Base-by-base conservation (phyloP, 176 grass and related monocot species). In the Tillandsia fasciculata region DNA sequence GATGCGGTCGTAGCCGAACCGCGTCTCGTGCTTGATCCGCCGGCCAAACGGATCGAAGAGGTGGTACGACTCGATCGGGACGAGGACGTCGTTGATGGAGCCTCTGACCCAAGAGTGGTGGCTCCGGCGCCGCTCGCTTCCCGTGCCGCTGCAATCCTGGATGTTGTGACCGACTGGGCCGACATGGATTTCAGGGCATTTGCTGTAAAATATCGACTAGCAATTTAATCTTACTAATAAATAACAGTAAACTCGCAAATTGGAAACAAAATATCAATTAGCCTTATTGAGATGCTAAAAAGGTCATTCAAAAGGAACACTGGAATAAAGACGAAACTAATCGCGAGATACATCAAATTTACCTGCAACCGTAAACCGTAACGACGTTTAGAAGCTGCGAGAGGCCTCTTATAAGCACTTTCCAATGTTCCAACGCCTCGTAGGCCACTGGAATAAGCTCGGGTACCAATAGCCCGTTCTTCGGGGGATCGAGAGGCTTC, bases 281-380 rank as follows among this genome's bases (percentile, higher is more conserved):
- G 54, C 14, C 14, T 9, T 52, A 18, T 4, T 73, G 67, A 73
- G 18, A 64, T 70, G 26, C 9, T 63, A 11, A 42, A 17, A 56
- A 50, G 13, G 33, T 42, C 33, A 42, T 42, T 42, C 33, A 42
- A 56, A 65, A 24, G 47, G 52, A 52, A 59, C 71, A 3, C 11
- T 10, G 52, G 26, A 52, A 12, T 57, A 64, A 77, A 11, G 58
- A 11, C 49, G 42, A 50, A 66, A 57, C 51, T 26, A 54, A 82
- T 74, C 11, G 47, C n/a, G 50, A 26, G 15, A 56, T 58, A 56
- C 0, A 64, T 68, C 9, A 42, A 63, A 49, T 73, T 73, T 81
- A 97, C 94, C 89, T 86, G 67, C 94, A 97, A 68, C 89, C 89
- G 73, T 84, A 82, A 74, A 97, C 89, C 64, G 89, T 83, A 68